Evolutionary conservation across 768 basidiomycete species (phyloP), one percentile per base, ranked within the genome.

Genomic region (Hysterangium stoloniferum): DNA sequence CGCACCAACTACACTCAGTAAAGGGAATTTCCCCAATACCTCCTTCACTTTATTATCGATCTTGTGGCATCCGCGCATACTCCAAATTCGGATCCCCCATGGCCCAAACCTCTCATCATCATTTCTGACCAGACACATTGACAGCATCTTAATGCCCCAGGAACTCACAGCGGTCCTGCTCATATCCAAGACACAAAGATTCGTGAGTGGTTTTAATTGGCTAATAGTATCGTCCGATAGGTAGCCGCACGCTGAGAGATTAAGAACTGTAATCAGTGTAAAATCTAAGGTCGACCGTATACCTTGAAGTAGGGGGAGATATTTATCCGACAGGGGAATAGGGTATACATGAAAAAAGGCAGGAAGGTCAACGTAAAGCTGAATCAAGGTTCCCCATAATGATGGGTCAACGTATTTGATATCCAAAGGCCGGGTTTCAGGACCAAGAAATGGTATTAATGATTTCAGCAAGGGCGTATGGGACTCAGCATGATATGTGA

Each of bases 131-230:
- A 84, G 64, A 2, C 74, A 75, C 19, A 74, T 70, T 0, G 78
- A 64, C 9, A 90, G 72, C 4, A 68, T 60, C 29, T 68, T 70
- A 43, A 86, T 60, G 11, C 78, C 82, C 55, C 74, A 71, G 2
- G 74, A 57, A 3, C 76, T 75, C 32, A 89, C 56, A 1, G 54
- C 22, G 1, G 80, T 82, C 8, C 62, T 66, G 42, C 79, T 80
- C 19, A 76, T 73, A 61, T 89, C 85, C n/a, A 89, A 66, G 0
- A 80, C 86, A 35, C 66, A 59, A 17, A 89, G 68, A 5, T 70
- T 68, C 56, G 76, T 77, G 5, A 89, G 70, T 8, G 63, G 56
- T 25, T 71, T 73, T 25, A 88, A 67, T 7, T 65, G 60, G 34
- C 70, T 51, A 22, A 86, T 69, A 41, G 73, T 75, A 22, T 73